These are phyloP conservation scores for Zangia roseola DNA, from an alignment of 768 basidiomycete species.

Conservation along the genomic window DNA sequence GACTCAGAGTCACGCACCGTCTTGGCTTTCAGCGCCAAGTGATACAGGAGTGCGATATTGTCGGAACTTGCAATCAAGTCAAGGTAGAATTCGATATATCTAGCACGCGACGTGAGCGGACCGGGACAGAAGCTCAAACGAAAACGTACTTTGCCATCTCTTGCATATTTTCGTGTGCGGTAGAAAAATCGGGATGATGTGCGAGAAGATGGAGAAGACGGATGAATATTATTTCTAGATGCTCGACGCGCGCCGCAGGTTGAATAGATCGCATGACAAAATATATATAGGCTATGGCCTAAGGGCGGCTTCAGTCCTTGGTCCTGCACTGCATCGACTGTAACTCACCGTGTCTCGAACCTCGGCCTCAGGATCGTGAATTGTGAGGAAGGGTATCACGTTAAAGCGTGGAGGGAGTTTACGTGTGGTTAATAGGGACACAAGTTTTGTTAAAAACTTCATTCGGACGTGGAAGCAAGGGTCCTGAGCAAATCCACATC, in stretches of 20 bases:
- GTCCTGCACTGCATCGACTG: not conserved
- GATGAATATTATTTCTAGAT: slow-evolving; percentile 80
- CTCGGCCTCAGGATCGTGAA: slow-evolving; percentile 89
- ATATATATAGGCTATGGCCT: slow-evolving; percentile 61
- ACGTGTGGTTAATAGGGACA: slow-evolving; percentile 57
- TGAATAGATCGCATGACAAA: slow-evolving; percentile 46
- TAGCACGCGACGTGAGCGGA: slow-evolving; percentile 27
- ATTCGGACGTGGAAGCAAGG: slow-evolving; percentile 84
- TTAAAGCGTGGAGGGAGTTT: slow-evolving; percentile 75
- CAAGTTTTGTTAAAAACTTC: slow-evolving; percentile 72
- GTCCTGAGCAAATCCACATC: slow-evolving; percentile 51
- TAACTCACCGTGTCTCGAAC: slow-evolving; percentile 60
- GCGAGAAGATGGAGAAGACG: slow-evolving; percentile 85
- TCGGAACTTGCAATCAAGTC: slow-evolving; percentile 75
- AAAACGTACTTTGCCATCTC: slow-evolving; percentile 76
- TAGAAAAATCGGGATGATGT: slow-evolving; percentile 91
- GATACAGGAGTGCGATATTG: slow-evolving; percentile 80
- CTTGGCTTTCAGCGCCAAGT: slow-evolving; percentile 80
- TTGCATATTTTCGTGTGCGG: slow-evolving; percentile 61
- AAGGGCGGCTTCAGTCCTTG: slow-evolving; percentile 4
- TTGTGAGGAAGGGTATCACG: slow-evolving; percentile 81
- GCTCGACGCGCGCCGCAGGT: slow-evolving; percentile 55
- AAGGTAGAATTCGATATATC: slow-evolving; percentile 89
- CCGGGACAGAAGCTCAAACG: not conserved
- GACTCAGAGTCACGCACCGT: slow-evolving; percentile 80